Evolutionary conservation across 805 yeast species (phyloP), one percentile per base, ranked within the genome.

Genomic region (Kodamaea nitidulidarum): DNA sequence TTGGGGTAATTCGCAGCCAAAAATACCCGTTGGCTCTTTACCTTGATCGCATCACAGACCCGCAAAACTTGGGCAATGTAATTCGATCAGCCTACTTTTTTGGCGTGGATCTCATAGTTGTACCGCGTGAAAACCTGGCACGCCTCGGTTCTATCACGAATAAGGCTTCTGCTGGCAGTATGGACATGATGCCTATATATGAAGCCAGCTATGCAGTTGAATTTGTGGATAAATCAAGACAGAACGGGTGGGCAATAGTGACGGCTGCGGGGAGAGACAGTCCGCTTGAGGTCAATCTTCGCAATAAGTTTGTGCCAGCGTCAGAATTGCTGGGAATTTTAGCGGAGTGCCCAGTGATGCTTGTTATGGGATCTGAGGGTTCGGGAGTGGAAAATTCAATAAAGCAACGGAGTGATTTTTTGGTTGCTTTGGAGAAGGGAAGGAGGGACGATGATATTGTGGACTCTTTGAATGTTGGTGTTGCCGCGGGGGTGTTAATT

Each of bases 391-490:
- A 96, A 38, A 81, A 81, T 6, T 74, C 78, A 33, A 52, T 88
- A 48, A 65, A 76, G 44, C 62, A 76, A 38, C 65, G 77, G 49
- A 76, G 86, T 36, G 84, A 82, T 40, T 67, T 51, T 44, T 56
- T 73, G 36, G 75, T 74, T 11, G 65, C 68, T 1, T 53, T 76
- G 34, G 61, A 57, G 10, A 58, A 63, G 32, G 59, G 63, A 5
- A 46, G 68, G 22, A 46, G 40, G 11, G 55, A 52, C 12, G 60
- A 56, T 37, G 44, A 24, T 10, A 46, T 58, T 4, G 80, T 88
- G 27, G 96, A 88, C 54, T 84, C 95, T 21, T 65, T 88, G 52
- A 88, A 88, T 55, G 97, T 87, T 22, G 85, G 93, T 54, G 96
- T 88, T 7, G 96, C 97, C 1, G 75, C 90, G 1, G 93, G 90